These are phyloP conservation scores for Tolypocladium album DNA, from an alignment of 2,329 filamentous ascomycete genomes.

Conservation along the genomic window DNA sequence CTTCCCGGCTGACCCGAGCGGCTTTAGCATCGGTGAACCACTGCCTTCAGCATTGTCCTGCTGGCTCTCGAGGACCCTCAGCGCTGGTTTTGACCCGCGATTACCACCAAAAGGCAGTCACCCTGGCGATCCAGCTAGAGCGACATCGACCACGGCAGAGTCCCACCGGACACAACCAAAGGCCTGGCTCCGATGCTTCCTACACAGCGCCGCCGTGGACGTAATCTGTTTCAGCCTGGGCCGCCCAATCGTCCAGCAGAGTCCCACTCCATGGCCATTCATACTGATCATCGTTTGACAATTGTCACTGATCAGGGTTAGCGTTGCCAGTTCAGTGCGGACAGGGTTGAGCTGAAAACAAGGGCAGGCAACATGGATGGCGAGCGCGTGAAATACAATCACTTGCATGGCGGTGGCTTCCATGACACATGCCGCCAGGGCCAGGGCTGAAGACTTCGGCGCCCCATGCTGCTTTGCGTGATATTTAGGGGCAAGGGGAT, in stretches of 20 bases:
- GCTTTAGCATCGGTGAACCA: not conserved
- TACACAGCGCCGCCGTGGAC: not conserved
- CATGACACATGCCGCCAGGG: not conserved
- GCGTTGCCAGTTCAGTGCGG: conserved; percentile 1
- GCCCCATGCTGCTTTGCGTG: not conserved
- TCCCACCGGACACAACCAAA: not conserved
- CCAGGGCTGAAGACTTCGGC: not conserved
- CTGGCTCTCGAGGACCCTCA: not conserved
- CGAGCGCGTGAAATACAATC: not conserved
- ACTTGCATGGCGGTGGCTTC: not conserved
- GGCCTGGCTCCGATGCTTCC: conserved; percentile 1
- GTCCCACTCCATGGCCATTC: not conserved
- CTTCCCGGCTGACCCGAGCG: not conserved
- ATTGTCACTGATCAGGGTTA: conserved; percentile 34
- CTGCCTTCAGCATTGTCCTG: not conserved
- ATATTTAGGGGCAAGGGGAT: conserved; percentile 1
- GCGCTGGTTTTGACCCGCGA: not conserved
- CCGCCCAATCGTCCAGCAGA: conserved; percentile 4
- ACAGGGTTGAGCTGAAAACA: conserved; percentile 2
- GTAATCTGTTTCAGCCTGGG: not conserved
- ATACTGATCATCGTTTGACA: conserved; percentile 49
- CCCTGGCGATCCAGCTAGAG: too few species aligned
- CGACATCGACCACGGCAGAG: not conserved
- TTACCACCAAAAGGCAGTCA: not conserved
- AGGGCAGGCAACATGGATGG: not conserved